Evolutionary conservation across 2,329 filamentous ascomycete species (phyloP).

Genomic region (Venturia pyrina): DNA sequence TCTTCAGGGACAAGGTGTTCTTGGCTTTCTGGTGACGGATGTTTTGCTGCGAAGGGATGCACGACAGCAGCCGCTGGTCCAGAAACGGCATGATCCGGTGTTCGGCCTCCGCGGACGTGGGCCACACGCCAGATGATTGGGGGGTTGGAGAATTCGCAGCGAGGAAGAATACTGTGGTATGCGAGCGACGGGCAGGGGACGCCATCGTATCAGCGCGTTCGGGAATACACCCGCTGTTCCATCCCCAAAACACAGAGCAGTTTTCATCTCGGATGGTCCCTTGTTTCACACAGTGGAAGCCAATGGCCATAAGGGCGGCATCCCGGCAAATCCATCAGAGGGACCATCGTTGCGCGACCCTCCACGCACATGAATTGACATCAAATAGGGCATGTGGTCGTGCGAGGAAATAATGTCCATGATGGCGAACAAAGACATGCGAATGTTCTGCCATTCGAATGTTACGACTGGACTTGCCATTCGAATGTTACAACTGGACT

Average conservation of each 20-base stretch:
- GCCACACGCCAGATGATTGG: not conserved
- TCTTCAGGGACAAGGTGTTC: not conserved
- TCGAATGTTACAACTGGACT: not conserved
- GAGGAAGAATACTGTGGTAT: not conserved
- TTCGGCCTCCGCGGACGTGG: not conserved
- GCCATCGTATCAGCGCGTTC: not conserved
- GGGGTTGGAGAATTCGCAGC: not conserved
- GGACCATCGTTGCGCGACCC: not conserved
- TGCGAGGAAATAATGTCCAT: not conserved
- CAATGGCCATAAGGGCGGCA: not conserved
- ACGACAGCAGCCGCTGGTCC: not conserved
- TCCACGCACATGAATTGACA: not conserved
- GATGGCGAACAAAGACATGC: not conserved
- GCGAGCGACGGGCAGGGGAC: not conserved
- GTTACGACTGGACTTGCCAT: not conserved
- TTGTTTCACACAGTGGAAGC: slow-evolving; percentile 5
- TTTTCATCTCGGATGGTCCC: not conserved
- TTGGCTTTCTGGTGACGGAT: not conserved
- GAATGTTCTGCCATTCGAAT: too few species aligned
- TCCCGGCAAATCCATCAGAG: not conserved
- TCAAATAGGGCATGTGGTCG: not conserved
- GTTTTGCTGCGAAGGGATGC: not conserved
- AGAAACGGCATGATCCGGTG: not conserved
- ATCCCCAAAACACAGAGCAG: not conserved
- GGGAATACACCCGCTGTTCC: not conserved